Conservation (phyloP, 805 yeast species). For the Groenewaldozyma salmanticensis region DNA sequence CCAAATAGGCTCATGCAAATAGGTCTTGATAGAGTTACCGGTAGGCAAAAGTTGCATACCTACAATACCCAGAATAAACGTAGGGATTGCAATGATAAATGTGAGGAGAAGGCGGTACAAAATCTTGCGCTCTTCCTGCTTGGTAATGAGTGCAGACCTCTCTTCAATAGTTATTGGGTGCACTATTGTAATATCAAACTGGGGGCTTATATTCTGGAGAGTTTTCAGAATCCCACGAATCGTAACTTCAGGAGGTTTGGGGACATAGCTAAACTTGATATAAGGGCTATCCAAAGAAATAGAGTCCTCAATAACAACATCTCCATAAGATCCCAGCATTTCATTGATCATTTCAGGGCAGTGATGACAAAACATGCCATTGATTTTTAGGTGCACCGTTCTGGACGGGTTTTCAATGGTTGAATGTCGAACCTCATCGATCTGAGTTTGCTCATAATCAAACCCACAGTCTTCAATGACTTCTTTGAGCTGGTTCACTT, state of each 20-base stretch:
- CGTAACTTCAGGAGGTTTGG: constrained; percentile 43
- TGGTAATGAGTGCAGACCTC: constrained; percentile 42
- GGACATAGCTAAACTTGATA: constrained; percentile 56
- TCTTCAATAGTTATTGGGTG: constrained; percentile 55
- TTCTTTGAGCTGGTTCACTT: constrained; percentile 35
- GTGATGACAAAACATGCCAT: constrained; percentile 62
- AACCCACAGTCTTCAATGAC: constrained; percentile 60
- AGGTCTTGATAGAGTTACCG: constrained; percentile 34
- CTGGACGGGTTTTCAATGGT: constrained; percentile 43
- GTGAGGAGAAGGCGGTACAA: constrained; percentile 40
- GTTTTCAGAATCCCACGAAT: constrained; percentile 46
- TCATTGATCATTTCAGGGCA: constrained; percentile 52
- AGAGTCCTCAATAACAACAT: constrained; percentile 43
- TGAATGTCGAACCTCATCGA: constrained; percentile 37
- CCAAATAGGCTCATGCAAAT: constrained; percentile 57
- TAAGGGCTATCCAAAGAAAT: constrained; percentile 47
- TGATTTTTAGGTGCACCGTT: constrained; percentile 44
- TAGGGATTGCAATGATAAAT: constrained; percentile 49
- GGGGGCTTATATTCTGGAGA: constrained; percentile 36
- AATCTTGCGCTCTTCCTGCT: constrained; percentile 38
- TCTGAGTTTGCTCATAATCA: constrained; percentile 42
- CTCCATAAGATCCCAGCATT: constrained; percentile 44
- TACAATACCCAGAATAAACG: constrained; percentile 60
- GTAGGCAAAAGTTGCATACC: constrained; percentile 51
- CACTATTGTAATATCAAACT: constrained; percentile 44